Evolutionary conservation across 495 filamentous ascomycete species (phyloP).

Genomic region (Xylaria curta): DNA sequence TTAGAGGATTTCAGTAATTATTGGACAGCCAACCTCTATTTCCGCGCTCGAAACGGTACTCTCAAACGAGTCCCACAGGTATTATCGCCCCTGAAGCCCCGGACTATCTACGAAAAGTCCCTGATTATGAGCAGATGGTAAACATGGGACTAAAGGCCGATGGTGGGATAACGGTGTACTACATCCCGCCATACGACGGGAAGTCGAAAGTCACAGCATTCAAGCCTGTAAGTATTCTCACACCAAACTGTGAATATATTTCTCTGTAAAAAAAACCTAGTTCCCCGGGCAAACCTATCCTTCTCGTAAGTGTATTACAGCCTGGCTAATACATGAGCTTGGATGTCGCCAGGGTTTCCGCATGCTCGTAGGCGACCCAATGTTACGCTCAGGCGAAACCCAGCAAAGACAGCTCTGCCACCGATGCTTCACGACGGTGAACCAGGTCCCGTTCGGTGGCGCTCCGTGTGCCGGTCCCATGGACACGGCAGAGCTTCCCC

Average conservation of each 20-base stretch:
- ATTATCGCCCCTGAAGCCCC: background rate
- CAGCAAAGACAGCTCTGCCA: conserved; percentile 46
- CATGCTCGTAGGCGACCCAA: conserved; percentile 73
- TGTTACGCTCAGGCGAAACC: conserved; percentile 49
- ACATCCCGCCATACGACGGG: conserved; percentile 48
- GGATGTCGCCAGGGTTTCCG: conserved; percentile 60
- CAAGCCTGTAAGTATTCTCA: conserved; percentile 38
- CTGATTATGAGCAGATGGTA: conserved; percentile 25
- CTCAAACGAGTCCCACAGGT: conserved; percentile 49
- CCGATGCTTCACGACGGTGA: conserved; percentile 43
- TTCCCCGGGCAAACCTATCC: background rate
- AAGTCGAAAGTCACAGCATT: conserved; percentile 53
- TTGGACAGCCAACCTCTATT: conserved; percentile 52
- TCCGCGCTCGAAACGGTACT: conserved; percentile 47
- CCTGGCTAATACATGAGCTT: conserved; percentile 20
- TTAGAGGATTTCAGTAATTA: conserved; percentile 50
- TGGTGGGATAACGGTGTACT: conserved; percentile 51
- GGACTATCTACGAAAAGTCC: background rate
- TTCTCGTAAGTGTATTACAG: background rate
- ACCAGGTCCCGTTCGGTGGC: conserved; percentile 45
- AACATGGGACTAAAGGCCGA: conserved; percentile 45
- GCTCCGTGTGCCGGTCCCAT: conserved; percentile 40
- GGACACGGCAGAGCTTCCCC: conserved; percentile 42
- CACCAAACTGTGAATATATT: background rate
- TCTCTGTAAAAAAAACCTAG: background rate